Conservation (phyloP, 441 rosid species). For the Melastoma candidum region DNA sequence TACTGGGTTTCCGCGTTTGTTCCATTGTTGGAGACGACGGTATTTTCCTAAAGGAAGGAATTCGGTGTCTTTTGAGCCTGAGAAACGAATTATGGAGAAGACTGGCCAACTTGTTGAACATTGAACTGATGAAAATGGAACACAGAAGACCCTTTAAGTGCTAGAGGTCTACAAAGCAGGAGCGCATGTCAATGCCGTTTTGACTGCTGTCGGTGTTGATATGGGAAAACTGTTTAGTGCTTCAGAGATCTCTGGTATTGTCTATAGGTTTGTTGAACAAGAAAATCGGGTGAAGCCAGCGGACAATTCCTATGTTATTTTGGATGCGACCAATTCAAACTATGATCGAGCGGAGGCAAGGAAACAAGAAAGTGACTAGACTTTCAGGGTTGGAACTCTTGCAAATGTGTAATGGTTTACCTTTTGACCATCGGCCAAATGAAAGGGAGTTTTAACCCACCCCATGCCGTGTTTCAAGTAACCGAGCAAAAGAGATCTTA, state of each 20-base stretch:
- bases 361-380: conserved; percentile 85
- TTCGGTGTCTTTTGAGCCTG: conserved; percentile 59
- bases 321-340: conserved; percentile 87
- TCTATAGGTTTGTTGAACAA: conserved; percentile 64
- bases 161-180: conserved; percentile 80
- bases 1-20: no score
- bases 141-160: conserved; percentile 58
- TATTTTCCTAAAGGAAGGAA: no score
- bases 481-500: no score
- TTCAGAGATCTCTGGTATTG: conserved; percentile 79
- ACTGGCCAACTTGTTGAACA: conserved; percentile 33
- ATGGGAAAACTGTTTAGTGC: conserved; percentile 57
- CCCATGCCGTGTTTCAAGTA: no score
- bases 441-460: no score
- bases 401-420: no score
- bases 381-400: conserved; percentile 53
- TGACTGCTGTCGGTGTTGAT: conserved; percentile 74
- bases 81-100: conserved; percentile 49
- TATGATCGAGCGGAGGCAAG: conserved; percentile 84
- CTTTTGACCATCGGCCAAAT: no score
- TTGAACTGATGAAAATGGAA: conserved; percentile 25
- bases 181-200: conserved; percentile 68
- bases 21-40: no score
- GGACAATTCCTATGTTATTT: conserved; percentile 52
- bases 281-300: conserved; percentile 69